Conservation (phyloP, 2,329 filamentous ascomycete genomes). For the Trichophyton verrucosum region DNA sequence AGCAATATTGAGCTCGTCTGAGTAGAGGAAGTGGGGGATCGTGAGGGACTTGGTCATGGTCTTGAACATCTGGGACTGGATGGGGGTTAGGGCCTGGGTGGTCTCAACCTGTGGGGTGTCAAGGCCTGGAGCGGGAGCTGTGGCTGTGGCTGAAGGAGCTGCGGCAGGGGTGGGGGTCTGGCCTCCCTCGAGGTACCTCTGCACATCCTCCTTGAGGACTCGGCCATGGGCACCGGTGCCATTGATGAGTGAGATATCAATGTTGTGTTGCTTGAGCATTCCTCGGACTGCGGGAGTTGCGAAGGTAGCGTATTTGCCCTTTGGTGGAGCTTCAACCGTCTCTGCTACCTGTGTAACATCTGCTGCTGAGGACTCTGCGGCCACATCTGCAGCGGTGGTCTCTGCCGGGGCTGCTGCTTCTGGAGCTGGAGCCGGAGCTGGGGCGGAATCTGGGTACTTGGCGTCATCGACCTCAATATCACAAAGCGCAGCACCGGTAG, state of each 20-base stretch:
- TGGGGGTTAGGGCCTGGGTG: conserved; percentile 55
- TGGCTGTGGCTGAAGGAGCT: conserved; percentile 12
- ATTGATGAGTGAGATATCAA: conserved; percentile 65
- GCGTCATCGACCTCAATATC: conserved; percentile 87
- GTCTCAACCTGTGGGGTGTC: conserved; percentile 51
- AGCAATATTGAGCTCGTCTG: conserved; percentile 76
- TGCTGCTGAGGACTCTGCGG: conserved; percentile 13
- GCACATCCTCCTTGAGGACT: conserved; percentile 85
- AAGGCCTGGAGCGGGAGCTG: conserved; percentile 9
- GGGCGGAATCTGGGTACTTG: conserved; percentile 49
- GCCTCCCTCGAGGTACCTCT: conserved; percentile 51
- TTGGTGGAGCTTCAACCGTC: conserved; percentile 11
- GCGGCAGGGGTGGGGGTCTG: conserved; percentile 22
- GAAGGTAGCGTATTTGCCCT: conserved; percentile 56
- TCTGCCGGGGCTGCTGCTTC: conserved; percentile 17
- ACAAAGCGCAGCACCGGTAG: conserved; percentile 78
- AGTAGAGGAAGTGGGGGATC: conserved; percentile 93
- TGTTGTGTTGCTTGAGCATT: conserved; percentile 62
- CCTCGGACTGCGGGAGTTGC: conserved; percentile 90
- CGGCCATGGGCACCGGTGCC: conserved; percentile 86
- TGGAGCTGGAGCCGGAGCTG: conserved; percentile 15
- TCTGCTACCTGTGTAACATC: conserved; percentile 11
- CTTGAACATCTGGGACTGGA: conserved; percentile 93
- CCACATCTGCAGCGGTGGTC: conserved; percentile 10
- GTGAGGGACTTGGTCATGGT: conserved; percentile 82